Evolutionary conservation across 2,329 filamentous ascomycete genomes (phyloP).

Genomic region (Cladorrhinum sp.): DNA sequence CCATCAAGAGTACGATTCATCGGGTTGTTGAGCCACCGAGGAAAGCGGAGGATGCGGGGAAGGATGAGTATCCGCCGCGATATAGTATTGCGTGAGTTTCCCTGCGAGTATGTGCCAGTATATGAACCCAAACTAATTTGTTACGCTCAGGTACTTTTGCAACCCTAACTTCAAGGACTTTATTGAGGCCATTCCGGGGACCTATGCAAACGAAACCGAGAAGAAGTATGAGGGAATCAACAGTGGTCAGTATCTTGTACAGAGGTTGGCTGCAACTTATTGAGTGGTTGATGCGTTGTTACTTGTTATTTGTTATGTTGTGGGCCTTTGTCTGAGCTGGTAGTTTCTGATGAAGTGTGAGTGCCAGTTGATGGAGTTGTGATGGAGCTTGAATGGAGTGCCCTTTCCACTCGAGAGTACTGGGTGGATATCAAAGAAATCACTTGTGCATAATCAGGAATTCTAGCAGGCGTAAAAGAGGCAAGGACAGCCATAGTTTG

Average conservation of each 20-base stretch:
- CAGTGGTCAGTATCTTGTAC: conserved; percentile 76
- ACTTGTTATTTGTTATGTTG: neutral
- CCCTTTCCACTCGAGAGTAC: too few species aligned
- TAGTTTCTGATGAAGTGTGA: too few species aligned
- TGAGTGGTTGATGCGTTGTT: conserved; percentile 31
- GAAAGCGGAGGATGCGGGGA: conserved; percentile 31
- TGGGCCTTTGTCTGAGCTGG: too few species aligned
- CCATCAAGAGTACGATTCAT: conserved; percentile 86
- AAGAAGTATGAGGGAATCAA: conserved; percentile 80
- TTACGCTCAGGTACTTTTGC: conserved; percentile 67
- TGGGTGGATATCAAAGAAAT: too few species aligned
- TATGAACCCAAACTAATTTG: neutral
- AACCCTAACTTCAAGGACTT: conserved; percentile 74
- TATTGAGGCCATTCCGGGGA: conserved; percentile 81
- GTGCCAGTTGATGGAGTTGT: too few species aligned
- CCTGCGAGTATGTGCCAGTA: neutral
- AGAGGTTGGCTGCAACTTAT: conserved; percentile 74
- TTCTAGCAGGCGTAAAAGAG: too few species aligned
- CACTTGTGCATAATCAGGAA: too few species aligned
- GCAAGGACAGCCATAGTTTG: too few species aligned
- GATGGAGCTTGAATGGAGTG: too few species aligned
- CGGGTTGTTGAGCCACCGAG: conserved; percentile 82
- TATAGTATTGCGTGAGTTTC: conserved; percentile 76
- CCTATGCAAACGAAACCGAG: conserved; percentile 59
- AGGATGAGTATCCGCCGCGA: conserved; percentile 64